These are phyloP conservation scores for Magnolia changhungtana DNA, from an alignment of 164 flowering plant species.

Conservation along the genomic window DNA sequence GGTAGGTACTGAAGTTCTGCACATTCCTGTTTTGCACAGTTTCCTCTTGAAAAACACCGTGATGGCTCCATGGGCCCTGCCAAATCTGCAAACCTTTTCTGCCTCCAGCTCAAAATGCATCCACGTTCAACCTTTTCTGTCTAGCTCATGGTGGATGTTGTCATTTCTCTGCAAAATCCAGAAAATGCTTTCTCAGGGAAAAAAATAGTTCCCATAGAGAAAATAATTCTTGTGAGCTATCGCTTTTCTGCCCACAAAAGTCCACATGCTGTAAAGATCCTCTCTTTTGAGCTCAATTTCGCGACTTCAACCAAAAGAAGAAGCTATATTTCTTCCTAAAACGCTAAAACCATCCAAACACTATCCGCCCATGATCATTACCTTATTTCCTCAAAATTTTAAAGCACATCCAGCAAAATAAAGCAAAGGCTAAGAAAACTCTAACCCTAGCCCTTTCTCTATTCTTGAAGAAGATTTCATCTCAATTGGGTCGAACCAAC, in stretches of 20 bases:
- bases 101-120: neutral
- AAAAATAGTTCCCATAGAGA: neutral
- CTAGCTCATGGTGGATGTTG: no score
- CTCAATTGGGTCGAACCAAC: neutral
- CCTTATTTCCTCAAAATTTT: neutral
- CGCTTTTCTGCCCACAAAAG: neutral
- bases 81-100: neutral
- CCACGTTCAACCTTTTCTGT: neutral
- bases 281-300: neutral
- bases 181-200: no score
- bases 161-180: no score
- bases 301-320: neutral
- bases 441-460: neutral
- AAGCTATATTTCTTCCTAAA: neutral
- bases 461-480: neutral
- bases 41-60: neutral
- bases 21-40: neutral
- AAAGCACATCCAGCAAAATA: neutral
- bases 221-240: no score
- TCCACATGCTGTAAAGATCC: neutral
- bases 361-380: neutral
- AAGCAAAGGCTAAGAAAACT: neutral
- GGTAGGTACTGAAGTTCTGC: neutral
- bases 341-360: neutral
- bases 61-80: neutral